A percentile compares a stretch with the other conserved stretches of the same genome.
phyloP scores from a whole-genome alignment of 306 rosid species.

The Psophocarpus tetragonolobus region DNA sequence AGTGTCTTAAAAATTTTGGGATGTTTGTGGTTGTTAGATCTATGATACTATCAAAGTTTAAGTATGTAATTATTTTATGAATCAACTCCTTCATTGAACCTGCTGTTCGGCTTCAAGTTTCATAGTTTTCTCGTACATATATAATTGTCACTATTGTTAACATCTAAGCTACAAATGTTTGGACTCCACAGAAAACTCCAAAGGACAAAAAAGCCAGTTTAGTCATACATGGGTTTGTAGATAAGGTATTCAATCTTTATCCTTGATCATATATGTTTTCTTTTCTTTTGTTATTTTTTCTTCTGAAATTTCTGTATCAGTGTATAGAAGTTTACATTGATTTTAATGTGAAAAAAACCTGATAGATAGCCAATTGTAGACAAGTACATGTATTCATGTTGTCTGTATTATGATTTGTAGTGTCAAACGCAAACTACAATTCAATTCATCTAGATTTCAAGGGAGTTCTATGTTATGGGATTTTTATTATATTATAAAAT shows the following conservation, averaged over 20 bases:
- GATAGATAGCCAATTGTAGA: slow-evolving; percentile 2
- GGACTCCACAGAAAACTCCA: slow-evolving; percentile 80
- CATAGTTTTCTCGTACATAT: not conserved
- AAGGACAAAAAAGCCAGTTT: slow-evolving; percentile 93
- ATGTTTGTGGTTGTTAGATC: slow-evolving; percentile 18
- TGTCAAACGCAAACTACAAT: not conserved
- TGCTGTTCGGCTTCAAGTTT: slow-evolving; percentile 25
- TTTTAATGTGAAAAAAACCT: not conserved
- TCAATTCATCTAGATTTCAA: not conserved
- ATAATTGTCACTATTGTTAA: slow-evolving; percentile 24
- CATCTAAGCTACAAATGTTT: slow-evolving; percentile 40
- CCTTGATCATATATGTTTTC: slow-evolving; percentile 1
- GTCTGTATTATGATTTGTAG: not conserved
- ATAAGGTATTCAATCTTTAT: slow-evolving; percentile 66
- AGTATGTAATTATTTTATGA: slow-evolving; percentile 22
- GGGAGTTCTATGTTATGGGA: not conserved
- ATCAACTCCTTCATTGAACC: not conserved
- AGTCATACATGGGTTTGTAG: slow-evolving; percentile 87
- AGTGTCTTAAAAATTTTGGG: not conserved
- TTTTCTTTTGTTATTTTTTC: not conserved
- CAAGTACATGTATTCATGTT: not conserved
- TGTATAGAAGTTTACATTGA: not conserved
- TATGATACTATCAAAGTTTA: slow-evolving; percentile 2
- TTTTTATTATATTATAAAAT: not conserved
- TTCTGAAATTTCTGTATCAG: not conserved